Conservation (phyloP, 257 asterid genomes). For the Nicotiana benthamiana region DNA sequence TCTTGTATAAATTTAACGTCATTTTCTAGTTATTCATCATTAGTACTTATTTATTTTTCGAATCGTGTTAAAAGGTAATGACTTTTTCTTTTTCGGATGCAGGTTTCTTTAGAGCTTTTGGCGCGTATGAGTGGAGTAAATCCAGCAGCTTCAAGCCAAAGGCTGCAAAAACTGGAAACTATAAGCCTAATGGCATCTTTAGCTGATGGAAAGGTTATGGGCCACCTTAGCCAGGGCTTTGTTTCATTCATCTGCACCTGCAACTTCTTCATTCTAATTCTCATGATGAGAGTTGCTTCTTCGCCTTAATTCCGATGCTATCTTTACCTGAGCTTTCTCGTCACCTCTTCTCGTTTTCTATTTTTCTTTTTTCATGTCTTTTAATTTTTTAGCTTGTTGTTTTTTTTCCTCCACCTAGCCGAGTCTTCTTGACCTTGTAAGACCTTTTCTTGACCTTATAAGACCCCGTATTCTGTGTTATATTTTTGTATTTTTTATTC, state of each 20-base stretch:
- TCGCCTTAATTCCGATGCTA: slow-evolving; percentile 50
- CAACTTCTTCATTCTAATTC: not conserved
- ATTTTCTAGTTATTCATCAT: not conserved
- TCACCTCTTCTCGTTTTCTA: not conserved
- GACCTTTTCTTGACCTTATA: slow-evolving; percentile 99
- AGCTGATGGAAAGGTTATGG: not conserved
- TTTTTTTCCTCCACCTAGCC: slow-evolving; percentile 22
- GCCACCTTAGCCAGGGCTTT: not conserved
- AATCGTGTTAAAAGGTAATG: not conserved
- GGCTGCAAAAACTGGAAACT: slow-evolving; percentile 12
- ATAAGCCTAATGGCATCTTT: slow-evolving; percentile 18
- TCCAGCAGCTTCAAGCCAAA: slow-evolving; percentile 1
- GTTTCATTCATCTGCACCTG: too few relatives aligned
- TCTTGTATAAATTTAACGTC: not conserved
- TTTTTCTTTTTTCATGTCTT: not conserved
- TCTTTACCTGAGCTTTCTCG: slow-evolving; percentile 75
- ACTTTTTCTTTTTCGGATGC: slow-evolving; percentile 10
- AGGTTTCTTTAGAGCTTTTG: slow-evolving; percentile 17
- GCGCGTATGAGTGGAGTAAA: slow-evolving; percentile 21
- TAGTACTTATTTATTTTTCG: not conserved
- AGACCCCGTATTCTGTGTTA: slow-evolving; percentile 35
- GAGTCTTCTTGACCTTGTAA: slow-evolving; percentile 66
- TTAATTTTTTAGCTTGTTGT: slow-evolving; percentile 52
- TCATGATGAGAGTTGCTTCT: not conserved
- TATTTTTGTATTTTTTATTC: not conserved